Percentiles rank a stretch among this genome's conserved stretches.
These are phyloP conservation scores for Pascua guehoae DNA, from an alignment of 1,284 basidiomycete genomes.

Conservation along the genomic window DNA sequence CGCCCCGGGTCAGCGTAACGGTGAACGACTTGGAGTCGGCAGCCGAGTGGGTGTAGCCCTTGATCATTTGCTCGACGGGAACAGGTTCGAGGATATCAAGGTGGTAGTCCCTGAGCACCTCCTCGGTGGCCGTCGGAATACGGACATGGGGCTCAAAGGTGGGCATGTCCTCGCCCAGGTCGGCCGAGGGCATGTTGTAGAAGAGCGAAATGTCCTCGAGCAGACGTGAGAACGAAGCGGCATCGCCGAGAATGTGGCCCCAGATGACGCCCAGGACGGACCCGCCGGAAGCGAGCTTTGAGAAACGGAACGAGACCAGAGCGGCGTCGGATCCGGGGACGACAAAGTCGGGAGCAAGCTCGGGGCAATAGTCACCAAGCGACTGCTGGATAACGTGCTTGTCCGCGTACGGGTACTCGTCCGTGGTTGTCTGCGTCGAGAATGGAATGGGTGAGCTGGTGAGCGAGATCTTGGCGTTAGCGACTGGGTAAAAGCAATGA, in stretches of 20 bases:
- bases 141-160: slow-evolving; percentile 19
- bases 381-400: slow-evolving; percentile 19
- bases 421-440: slow-evolving; percentile 18
- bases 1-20: slow-evolving; percentile 10
- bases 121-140: slow-evolving; percentile 11
- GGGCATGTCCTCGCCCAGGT: slow-evolving; percentile 20
- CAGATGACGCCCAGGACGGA: slow-evolving; percentile 26
- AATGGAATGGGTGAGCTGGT: slow-evolving; percentile 29
- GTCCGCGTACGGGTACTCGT: slow-evolving; percentile 12
- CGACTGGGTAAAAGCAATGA: background rate
- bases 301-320: slow-evolving; percentile 22
- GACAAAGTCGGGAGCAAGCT: slow-evolving; percentile 14
- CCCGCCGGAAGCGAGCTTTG: slow-evolving; percentile 11
- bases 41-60: slow-evolving; percentile 10
- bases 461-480: slow-evolving; percentile 19
- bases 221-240: slow-evolving; percentile 17
- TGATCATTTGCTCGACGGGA: slow-evolving; percentile 2
- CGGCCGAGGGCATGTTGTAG: slow-evolving; percentile 20
- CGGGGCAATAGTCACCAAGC: slow-evolving; percentile 17
- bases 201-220: slow-evolving; percentile 22
- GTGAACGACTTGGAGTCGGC: slow-evolving; percentile 10
- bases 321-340: slow-evolving; percentile 18
- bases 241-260: slow-evolving; percentile 28
- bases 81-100: slow-evolving; percentile 13
- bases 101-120: slow-evolving; percentile 10